These are phyloP conservation scores for Termitomyces sp. DNA, from an alignment of 768 basidiomycete genomes.

Conservation along the genomic window DNA sequence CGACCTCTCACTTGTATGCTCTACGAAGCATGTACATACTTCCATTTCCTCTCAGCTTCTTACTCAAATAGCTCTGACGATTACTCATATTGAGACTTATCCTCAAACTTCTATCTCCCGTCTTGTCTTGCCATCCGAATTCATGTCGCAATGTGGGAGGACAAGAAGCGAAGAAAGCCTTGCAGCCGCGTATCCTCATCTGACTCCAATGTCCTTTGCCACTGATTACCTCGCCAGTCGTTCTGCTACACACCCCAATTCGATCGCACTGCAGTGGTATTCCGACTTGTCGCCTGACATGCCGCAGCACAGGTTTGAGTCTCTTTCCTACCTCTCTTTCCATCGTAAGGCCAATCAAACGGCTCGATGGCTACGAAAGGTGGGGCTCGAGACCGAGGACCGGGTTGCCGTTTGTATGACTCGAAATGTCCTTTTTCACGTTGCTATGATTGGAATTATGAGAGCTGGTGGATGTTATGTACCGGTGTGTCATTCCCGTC, in stretches of 20 bases:
- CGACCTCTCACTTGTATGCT: constrained; percentile 13
- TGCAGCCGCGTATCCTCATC: constrained; percentile 18
- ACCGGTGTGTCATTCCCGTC: constrained; percentile 28
- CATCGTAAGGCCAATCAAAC: constrained; percentile 32
- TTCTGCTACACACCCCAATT: constrained; percentile 19
- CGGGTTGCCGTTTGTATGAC: constrained; percentile 42
- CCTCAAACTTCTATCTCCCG: constrained; percentile 10
- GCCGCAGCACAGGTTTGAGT: constrained; percentile 14
- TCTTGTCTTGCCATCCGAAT: constrained; percentile 15
- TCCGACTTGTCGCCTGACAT: constrained; percentile 21
- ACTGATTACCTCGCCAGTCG: constrained; percentile 24
- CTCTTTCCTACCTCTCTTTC: constrained; percentile 32
- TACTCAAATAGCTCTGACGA: constrained; percentile 18
- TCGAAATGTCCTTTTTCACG: constrained; percentile 36
- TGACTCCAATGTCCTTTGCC: constrained; percentile 18
- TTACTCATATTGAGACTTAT: constrained; percentile 13
- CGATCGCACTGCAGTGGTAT: constrained; percentile 25
- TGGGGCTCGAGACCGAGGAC: constrained; percentile 31
- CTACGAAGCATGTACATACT: constrained; percentile 8
- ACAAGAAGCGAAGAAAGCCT: constrained; percentile 17
- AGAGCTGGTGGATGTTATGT: constrained; percentile 49
- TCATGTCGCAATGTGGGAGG: constrained; percentile 23
- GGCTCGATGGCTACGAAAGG: constrained; percentile 34
- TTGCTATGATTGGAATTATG: constrained; percentile 37
- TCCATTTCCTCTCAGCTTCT: constrained; percentile 22